phyloP scores from a whole-genome alignment of 176 grass and related monocot species.

The Oryza nivara region DNA sequence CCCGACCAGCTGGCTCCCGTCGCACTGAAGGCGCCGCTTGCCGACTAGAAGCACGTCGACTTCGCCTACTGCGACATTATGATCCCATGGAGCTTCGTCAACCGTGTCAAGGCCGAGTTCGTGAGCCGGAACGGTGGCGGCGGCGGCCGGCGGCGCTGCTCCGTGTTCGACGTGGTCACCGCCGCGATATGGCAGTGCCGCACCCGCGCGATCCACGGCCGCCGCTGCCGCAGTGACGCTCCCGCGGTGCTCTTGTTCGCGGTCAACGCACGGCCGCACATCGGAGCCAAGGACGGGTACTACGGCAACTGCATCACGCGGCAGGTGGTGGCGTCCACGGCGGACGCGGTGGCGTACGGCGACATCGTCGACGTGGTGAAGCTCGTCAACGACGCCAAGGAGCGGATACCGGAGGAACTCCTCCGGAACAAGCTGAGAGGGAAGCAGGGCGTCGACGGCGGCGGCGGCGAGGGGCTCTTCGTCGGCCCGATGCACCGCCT shows the following conservation, averaged over 20 bases:
- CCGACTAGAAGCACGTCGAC: neutral
- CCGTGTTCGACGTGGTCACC: constrained; percentile 35
- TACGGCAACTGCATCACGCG: constrained; percentile 44
- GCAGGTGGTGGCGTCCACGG: neutral
- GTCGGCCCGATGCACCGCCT: neutral
- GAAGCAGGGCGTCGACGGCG: too few relatives aligned
- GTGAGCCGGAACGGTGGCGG: too few relatives aligned
- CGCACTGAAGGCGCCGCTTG: too few relatives aligned
- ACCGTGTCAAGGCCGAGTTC: constrained; percentile 21
- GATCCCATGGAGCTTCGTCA: constrained; percentile 31
- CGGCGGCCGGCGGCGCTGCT: neutral
- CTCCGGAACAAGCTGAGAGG: neutral
- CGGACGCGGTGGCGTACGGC: neutral
- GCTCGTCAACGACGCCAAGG: constrained; percentile 35
- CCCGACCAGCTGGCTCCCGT: neutral
- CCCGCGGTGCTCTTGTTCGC: neutral
- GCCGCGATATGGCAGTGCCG: constrained; percentile 39
- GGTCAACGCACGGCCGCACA: constrained; percentile 27
- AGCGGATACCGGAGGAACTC: neutral
- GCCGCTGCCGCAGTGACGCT: too few relatives aligned
- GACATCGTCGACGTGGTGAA: constrained; percentile 20
- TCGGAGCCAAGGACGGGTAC: constrained; percentile 26
- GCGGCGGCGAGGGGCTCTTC: too few relatives aligned
- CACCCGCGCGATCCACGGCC: neutral
- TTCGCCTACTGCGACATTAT: neutral